Base-by-base conservation (phyloP, 176 grass and related monocot genomes). In the Aegilops bicornis region DNA sequence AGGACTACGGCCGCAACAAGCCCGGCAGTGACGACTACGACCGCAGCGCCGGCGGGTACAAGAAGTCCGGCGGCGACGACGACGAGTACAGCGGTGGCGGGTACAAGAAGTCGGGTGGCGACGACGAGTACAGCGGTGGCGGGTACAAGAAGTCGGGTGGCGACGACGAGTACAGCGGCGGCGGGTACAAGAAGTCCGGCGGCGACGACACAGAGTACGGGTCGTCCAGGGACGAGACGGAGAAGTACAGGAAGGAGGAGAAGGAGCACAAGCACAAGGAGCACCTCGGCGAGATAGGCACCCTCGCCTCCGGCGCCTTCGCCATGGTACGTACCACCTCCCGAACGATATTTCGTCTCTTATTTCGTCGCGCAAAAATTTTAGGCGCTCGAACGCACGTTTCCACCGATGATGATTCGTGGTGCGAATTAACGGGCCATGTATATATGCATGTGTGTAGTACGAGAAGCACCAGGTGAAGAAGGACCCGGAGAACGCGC, bases 401-500 rank as follows among this genome's bases (percentile, higher is more conserved):
- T 43, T 22, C 14, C 11, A 14, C 47, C 16, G 14, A 54, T 71
- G 16, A 63, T 27, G 65, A 70, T 25, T 37, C 22, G 20, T 20
- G 59, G 17, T 17, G 61, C 29, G 35, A 24, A 47, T 10, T 59
- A 59, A 59, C 19, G 54, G 62, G 25, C 40, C 40, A 32, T 8
- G 50, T 24, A 30, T 8, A 22, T 33, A 16, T 35, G 47, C 2
- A 27, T 42, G 25, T 40, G 17, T 73, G 70, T 80, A 98, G 95
- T 93, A 98, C 58, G 95, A 98, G 86, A 90, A 79, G 89, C 93
- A 98, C 27, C 59, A 98, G 91, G 91, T 73, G 67, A 93, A 98
- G 85, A 95, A 95, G 82, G 92, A 98, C 39, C 93, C 95, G 5
- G 95, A 91, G 87, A 66, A 95, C 59, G 89, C 93, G 23, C 91